Evolutionary conservation across 768 basidiomycete genomes (phyloP).

Genomic region (Pisolithus tinctorius): DNA sequence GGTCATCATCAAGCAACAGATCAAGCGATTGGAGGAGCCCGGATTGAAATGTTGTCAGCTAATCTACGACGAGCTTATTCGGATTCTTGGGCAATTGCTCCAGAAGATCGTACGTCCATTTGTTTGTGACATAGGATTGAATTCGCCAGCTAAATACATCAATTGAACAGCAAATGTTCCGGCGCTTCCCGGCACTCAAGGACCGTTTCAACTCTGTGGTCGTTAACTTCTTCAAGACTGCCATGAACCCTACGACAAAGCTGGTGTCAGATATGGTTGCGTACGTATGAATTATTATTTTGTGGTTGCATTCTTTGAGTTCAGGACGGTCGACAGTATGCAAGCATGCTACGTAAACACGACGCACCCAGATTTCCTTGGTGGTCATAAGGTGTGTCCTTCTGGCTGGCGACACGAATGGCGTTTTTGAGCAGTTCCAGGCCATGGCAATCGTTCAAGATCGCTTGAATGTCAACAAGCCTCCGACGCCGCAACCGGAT

Average conservation of each 20-base stretch:
- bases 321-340: conserved; percentile 50
- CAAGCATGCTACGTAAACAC: conserved; percentile 99
- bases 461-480: conserved; percentile 75
- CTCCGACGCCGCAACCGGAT: conserved; percentile 49
- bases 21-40: conserved; percentile 93
- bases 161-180: conserved; percentile 76
- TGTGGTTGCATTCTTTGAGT: neutral
- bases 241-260: conserved; percentile 93
- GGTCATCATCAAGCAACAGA: conserved; percentile 98
- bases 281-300: conserved; percentile 39
- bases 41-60: conserved; percentile 89
- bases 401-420: neutral
- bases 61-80: conserved; percentile 95
- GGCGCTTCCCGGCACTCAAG: conserved; percentile 91
- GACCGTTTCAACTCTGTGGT: conserved; percentile 96
- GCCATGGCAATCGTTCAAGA: conserved; percentile 87
- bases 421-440: conserved; percentile 29
- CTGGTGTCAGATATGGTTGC: conserved; percentile 89
- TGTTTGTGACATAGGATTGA: neutral
- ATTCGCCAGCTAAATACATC: conserved; percentile 2
- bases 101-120: conserved; percentile 68
- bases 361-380: conserved; percentile 97
- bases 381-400: conserved; percentile 71
- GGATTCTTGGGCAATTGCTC: conserved; percentile 90
- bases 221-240: conserved; percentile 91